These are phyloP conservation scores for Mycena olivaceomarginata DNA, from an alignment of 768 basidiomycete species.

Conservation along the genomic window DNA sequence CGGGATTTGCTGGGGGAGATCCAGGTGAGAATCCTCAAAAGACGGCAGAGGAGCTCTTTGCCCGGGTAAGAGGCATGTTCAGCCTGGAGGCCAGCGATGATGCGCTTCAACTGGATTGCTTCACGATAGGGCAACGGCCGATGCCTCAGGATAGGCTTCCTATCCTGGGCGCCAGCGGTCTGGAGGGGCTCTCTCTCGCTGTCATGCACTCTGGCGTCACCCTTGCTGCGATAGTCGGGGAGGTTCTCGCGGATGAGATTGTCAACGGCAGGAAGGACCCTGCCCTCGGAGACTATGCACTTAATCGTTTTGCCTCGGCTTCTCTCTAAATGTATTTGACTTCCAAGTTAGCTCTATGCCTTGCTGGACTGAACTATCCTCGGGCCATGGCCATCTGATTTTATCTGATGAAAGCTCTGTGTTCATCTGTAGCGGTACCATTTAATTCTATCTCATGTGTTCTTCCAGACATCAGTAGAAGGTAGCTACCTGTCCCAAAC, in stretches of 20 bases:
- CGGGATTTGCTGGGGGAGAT: neutral
- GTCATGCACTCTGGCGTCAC: conserved; percentile 1
- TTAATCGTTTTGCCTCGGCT: neutral
- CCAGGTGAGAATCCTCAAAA: neutral
- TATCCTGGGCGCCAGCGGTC: neutral
- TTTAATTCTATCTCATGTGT: too few species aligned
- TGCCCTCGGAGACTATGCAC: neutral
- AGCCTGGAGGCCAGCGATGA: neutral
- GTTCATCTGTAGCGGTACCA: too few species aligned
- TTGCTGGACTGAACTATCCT: too few species aligned
- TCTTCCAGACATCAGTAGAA: too few species aligned
- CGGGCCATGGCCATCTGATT: too few species aligned
- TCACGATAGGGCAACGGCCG: neutral
- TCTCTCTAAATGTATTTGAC: too few species aligned
- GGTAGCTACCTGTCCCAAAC: too few species aligned
- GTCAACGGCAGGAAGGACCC: neutral
- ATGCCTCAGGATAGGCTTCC: neutral
- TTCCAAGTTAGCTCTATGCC: too few species aligned
- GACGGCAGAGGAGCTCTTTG: neutral
- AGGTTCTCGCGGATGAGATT: neutral
- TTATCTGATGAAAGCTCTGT: too few species aligned
- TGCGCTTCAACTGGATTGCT: neutral
- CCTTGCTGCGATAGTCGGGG: neutral
- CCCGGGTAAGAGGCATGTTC: neutral
- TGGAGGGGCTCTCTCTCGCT: neutral